Evolutionary conservation across 208 protist species (phyloP).

Genomic region (Trypanosoma grayi): DNA sequence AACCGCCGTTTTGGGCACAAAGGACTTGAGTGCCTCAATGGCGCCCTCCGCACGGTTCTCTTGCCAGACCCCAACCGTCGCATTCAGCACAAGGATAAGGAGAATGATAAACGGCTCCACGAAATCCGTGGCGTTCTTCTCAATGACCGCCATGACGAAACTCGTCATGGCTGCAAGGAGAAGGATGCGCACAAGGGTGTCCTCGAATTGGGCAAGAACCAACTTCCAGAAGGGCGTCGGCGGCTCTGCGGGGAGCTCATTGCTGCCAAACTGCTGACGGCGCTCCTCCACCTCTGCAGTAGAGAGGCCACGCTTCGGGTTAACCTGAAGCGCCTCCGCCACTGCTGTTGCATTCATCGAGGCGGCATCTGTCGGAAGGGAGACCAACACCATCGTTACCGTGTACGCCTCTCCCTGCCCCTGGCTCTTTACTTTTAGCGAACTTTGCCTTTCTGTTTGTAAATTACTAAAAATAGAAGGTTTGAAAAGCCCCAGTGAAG

Average conservation of each 20-base stretch:
- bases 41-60: constrained; percentile 90
- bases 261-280: constrained; percentile 56
- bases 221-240: constrained; percentile 80
- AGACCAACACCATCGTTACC: constrained; percentile 2
- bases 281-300: constrained; percentile 40
- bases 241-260: constrained; percentile 52
- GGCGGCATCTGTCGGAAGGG: constrained; percentile 19
- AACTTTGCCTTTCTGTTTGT: too few relatives aligned
- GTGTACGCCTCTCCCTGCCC: background rate
- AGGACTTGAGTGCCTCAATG: constrained; percentile 84
- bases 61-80: constrained; percentile 92
- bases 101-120: constrained; percentile 95
- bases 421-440: constrained; percentile 1
- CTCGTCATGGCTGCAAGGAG: constrained; percentile 75
- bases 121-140: constrained; percentile 69
- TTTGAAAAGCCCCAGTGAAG: too few relatives aligned
- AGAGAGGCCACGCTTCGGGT: constrained; percentile 28
- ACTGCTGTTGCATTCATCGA: constrained; percentile 16
- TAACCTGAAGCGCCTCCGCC: constrained; percentile 18
- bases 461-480: too few relatives aligned
- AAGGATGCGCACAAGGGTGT: constrained; percentile 87
- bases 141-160: constrained; percentile 76
- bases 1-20: constrained; percentile 61
- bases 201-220: constrained; percentile 89
- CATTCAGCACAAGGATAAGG: constrained; percentile 93